phyloP scores from a whole-genome alignment of 345 rosid species.

The Excoecaria agallocha region DNA sequence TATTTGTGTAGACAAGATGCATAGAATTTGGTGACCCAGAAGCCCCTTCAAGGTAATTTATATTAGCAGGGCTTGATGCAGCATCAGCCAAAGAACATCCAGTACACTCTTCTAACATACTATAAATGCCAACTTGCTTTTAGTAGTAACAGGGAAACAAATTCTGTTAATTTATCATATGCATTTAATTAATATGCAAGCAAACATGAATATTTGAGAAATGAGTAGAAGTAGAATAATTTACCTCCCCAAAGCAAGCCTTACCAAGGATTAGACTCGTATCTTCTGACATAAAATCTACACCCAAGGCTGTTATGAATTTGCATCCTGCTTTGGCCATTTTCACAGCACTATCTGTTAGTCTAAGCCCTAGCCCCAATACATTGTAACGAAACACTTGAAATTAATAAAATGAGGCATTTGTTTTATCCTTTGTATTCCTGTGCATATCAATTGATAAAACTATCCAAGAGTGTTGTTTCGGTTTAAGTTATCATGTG shows the following conservation, averaged over 20 bases:
- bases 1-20: slow-evolving; percentile 91
- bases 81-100: slow-evolving; percentile 99
- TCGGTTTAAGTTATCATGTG: too few species aligned
- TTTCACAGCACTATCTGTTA: slow-evolving; percentile 82
- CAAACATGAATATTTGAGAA: not conserved
- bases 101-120: slow-evolving; percentile 85
- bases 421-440: too few species aligned
- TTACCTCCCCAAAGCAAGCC: slow-evolving; percentile 82
- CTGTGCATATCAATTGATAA: too few species aligned
- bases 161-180: not conserved
- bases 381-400: too few species aligned
- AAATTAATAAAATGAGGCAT: too few species aligned
- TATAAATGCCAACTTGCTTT: slow-evolving; percentile 79
- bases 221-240: not conserved
- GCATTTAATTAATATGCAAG: not conserved
- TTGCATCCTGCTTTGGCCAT: slow-evolving; percentile 94
- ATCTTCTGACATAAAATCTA: slow-evolving; percentile 98
- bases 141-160: slow-evolving; percentile 10
- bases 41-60: slow-evolving; percentile 72
- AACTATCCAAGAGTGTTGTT: too few species aligned
- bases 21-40: slow-evolving; percentile 59
- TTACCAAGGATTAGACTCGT: slow-evolving; percentile 93
- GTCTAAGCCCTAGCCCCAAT: too few species aligned
- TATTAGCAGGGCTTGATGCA: slow-evolving; percentile 79
- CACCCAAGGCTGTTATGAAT: slow-evolving; percentile 85